These are phyloP conservation scores for Hyaloscypha hepaticicola DNA, from an alignment of 495 filamentous ascomycete genomes.

Conservation along the genomic window DNA sequence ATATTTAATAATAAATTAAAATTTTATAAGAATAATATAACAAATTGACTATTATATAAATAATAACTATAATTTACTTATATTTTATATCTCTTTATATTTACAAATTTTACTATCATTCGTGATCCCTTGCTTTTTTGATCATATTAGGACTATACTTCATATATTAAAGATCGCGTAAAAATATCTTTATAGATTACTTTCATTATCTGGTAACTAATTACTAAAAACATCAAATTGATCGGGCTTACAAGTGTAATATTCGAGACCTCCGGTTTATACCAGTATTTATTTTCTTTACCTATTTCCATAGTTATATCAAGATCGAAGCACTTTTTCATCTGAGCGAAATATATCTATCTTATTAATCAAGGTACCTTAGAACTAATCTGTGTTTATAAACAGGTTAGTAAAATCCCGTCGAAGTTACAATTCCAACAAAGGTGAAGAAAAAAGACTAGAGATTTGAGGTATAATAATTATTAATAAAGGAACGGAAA, in stretches of 20 bases:
- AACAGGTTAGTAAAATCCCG: slow-evolving; percentile 11
- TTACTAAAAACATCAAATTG: slow-evolving; percentile 60
- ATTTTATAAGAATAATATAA: background rate
- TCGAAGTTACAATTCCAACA: too few relatives aligned
- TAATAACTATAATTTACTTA: too few relatives aligned
- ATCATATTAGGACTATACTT: too few relatives aligned
- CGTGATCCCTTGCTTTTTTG: too few relatives aligned
- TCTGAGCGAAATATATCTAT: slow-evolving; percentile 29
- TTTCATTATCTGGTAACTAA: slow-evolving; percentile 9
- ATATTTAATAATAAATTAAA: slow-evolving; percentile 63
- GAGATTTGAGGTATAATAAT: background rate
- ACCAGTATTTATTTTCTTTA: slow-evolving; percentile 55
- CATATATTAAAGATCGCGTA: too few relatives aligned
- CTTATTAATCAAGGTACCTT: background rate
- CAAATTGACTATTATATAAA: slow-evolving; percentile 8
- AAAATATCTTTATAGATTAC: background rate
- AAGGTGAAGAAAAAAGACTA: too few relatives aligned
- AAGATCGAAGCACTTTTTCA: slow-evolving; percentile 62
- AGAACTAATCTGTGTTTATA: slow-evolving; percentile 12
- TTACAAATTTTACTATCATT: too few relatives aligned
- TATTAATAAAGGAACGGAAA: background rate
- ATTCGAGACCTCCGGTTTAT: slow-evolving; percentile 56
- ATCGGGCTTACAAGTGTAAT: slow-evolving; percentile 53
- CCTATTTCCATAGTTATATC: slow-evolving; percentile 45
- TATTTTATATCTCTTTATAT: too few relatives aligned